A percentile compares a stretch with the other conserved stretches of the same genome.
These are phyloP conservation scores for Calamus simplicifolius DNA, from an alignment of 176 grass and related monocot genomes.

Conservation along the genomic window DNA sequence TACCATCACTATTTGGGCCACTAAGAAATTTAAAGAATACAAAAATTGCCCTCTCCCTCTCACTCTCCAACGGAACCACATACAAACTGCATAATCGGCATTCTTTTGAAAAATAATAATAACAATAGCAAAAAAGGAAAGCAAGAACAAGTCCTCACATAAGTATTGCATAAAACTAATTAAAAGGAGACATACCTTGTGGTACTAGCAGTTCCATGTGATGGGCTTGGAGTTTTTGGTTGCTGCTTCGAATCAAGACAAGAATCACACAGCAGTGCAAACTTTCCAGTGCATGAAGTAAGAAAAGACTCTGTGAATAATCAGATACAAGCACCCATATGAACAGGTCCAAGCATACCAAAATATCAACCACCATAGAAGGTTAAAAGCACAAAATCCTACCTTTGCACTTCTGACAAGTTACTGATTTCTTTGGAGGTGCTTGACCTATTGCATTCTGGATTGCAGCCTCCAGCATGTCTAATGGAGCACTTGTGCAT, in stretches of 20 bases:
- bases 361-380: no score
- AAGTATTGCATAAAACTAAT: no score
- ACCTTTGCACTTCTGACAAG: conserved; percentile 50
- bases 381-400: not conserved
- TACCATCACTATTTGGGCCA: no score
- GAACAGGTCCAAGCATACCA: not conserved
- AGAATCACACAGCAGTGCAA: conserved; percentile 46
- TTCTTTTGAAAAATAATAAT: no score
- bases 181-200: not conserved
- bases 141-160: no score
- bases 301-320: conserved; percentile 32
- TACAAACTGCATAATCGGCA: no score
- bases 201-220: not conserved
- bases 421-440: conserved; percentile 33
- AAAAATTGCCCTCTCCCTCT: no score
- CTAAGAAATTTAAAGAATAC: no score
- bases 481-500: conserved; percentile 32
- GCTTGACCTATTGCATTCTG: conserved; percentile 34
- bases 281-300: conserved; percentile 33
- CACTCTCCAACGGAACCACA: no score
- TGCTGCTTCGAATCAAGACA: conserved; percentile 37
- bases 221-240: conserved; percentile 13
- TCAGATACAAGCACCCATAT: not conserved
- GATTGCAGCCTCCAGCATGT: conserved; percentile 46
- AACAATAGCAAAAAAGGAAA: no score